Percentiles rank a stretch among this genome's conserved stretches.
Evolutionary conservation across 805 yeast genomes (phyloP).

Genomic region (Candida gorgasii): DNA sequence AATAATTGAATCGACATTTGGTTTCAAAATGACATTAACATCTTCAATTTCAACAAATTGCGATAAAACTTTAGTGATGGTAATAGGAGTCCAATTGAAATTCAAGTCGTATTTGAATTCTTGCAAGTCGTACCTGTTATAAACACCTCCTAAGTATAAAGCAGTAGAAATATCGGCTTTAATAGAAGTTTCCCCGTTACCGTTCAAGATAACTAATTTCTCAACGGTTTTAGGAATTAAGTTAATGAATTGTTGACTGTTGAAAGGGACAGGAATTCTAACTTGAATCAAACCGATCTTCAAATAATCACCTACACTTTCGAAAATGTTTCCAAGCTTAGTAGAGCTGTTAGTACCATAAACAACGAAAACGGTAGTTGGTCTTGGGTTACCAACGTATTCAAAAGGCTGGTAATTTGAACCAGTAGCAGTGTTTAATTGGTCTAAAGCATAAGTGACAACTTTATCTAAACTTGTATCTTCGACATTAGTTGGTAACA

Average conservation of each 20-base stretch:
- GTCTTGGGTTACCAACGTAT: slow-evolving; percentile 61
- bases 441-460: slow-evolving; percentile 46
- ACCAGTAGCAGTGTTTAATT: slow-evolving; percentile 56
- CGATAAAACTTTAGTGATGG: slow-evolving; percentile 49
- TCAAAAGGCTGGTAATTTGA: slow-evolving; percentile 62
- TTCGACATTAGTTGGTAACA: slow-evolving; percentile 31
- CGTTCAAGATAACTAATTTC: slow-evolving; percentile 59
- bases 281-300: slow-evolving; percentile 68
- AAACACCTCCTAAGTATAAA: slow-evolving; percentile 51
- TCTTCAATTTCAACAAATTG: slow-evolving; percentile 39
- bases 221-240: slow-evolving; percentile 59
- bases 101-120: slow-evolving; percentile 55
- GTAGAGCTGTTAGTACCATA: slow-evolving; percentile 72
- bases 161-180: slow-evolving; percentile 75
- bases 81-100: slow-evolving; percentile 57
- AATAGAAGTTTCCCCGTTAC: slow-evolving; percentile 44
- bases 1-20: slow-evolving; percentile 8
- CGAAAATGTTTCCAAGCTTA: slow-evolving; percentile 49
- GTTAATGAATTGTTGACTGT: slow-evolving; percentile 56
- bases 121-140: slow-evolving; percentile 40
- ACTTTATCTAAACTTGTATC: slow-evolving; percentile 31
- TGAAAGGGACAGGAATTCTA: slow-evolving; percentile 82
- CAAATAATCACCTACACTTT: slow-evolving; percentile 28
- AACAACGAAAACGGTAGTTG: slow-evolving; percentile 78
- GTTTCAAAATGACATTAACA: slow-evolving; percentile 26